phyloP scores from a whole-genome alignment of 73 alveolate species.

The Uronychia setigera region DNA sequence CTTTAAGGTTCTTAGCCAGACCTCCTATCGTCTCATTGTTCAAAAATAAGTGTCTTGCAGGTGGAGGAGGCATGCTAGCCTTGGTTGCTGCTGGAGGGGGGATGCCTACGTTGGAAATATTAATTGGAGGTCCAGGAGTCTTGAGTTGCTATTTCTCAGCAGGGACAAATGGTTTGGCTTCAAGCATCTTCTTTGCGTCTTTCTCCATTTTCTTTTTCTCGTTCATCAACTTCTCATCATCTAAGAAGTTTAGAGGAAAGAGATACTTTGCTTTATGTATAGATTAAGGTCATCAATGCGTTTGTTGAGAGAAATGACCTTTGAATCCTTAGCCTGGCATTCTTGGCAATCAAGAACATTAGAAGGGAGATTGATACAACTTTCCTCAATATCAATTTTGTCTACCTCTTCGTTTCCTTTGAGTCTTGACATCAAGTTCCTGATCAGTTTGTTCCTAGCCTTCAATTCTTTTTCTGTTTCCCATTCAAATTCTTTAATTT shows the following conservation, averaged over 20 bases:
- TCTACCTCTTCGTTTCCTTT: neutral
- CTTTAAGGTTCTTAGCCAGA: neutral
- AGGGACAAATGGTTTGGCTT: neutral
- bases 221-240: neutral
- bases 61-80: too few relatives aligned
- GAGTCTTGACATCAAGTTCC: neutral
- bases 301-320: neutral
- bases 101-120: too few relatives aligned
- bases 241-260: neutral
- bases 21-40: neutral
- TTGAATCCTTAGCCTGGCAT: neutral
- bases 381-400: neutral
- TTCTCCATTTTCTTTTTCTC: neutral
- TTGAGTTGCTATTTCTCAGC: too few relatives aligned
- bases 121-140: too few relatives aligned
- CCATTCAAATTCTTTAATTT: neutral
- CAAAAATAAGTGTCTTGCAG: too few relatives aligned
- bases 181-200: neutral
- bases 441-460: neutral
- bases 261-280: neutral
- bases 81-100: too few relatives aligned
- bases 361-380: neutral
- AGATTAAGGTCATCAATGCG: neutral
- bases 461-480: neutral
- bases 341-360: neutral